Evolutionary conservation across 2,329 filamentous ascomycete species (phyloP).

Genomic region (Botrytis fragariae): DNA sequence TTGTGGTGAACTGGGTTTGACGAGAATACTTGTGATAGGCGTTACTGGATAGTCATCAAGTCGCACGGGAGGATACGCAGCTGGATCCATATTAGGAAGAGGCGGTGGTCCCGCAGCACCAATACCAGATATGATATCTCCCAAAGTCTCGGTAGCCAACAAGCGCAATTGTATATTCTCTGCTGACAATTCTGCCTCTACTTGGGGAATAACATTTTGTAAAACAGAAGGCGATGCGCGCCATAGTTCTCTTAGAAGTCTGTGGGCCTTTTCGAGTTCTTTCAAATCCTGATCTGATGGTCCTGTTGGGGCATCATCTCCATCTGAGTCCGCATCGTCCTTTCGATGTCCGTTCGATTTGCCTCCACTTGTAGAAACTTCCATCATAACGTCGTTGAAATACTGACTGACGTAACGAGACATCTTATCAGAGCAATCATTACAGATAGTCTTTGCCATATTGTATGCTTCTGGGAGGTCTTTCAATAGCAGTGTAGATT

Average conservation of each 20-base stretch:
- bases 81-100: constrained; percentile 69
- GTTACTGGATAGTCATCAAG: constrained; percentile 56
- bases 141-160: constrained; percentile 88
- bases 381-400: constrained; percentile 94
- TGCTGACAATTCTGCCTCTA: constrained; percentile 87
- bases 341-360: constrained; percentile 53
- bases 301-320: constrained; percentile 57
- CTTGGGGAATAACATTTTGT: constrained; percentile 87
- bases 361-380: constrained; percentile 60
- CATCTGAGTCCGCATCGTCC: constrained; percentile 59
- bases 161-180: constrained; percentile 85
- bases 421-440: constrained; percentile 88
- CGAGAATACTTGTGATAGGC: constrained; percentile 61
- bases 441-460: constrained; percentile 94
- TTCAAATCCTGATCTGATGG: constrained; percentile 81
- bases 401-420: constrained; percentile 91
- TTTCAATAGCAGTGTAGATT: constrained; percentile 80
- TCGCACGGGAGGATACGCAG: constrained; percentile 77
- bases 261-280: constrained; percentile 86
- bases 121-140: constrained; percentile 91
- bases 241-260: constrained; percentile 88
- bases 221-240: constrained; percentile 84
- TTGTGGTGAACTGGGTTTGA: constrained; percentile 80
- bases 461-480: constrained; percentile 90
- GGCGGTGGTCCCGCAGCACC: constrained; percentile 85